Evolutionary conservation across 306 rosid species (phyloP).

Genomic region (Hippophae tibetana): DNA sequence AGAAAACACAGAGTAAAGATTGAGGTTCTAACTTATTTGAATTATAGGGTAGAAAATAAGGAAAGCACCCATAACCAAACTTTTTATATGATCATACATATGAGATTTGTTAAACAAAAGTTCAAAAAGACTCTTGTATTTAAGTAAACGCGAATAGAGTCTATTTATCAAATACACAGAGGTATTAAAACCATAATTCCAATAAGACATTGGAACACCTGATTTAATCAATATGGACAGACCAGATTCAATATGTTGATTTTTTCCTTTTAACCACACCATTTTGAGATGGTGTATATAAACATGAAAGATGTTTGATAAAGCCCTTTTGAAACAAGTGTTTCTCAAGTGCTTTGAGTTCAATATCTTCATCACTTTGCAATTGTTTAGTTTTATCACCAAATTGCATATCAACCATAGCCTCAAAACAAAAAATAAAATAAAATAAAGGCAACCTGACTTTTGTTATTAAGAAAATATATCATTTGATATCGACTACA

Average conservation of each 20-base stretch:
- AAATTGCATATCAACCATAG: not conserved
- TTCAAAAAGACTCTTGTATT: too few relatives aligned
- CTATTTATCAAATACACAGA: not conserved
- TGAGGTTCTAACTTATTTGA: too few relatives aligned
- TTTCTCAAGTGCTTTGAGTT: not conserved
- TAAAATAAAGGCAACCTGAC: not conserved
- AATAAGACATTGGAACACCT: not conserved
- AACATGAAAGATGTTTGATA: not conserved
- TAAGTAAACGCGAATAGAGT: too few relatives aligned
- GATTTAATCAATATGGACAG: not conserved
- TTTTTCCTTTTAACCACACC: not conserved
- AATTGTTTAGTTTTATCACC: not conserved
- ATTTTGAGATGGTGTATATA: not conserved
- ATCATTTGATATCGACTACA: not conserved
- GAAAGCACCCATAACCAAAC: too few relatives aligned
- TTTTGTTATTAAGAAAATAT: not conserved
- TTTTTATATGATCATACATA: too few relatives aligned
- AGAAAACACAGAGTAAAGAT: too few relatives aligned
- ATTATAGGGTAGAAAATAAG: too few relatives aligned
- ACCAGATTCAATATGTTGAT: not conserved
- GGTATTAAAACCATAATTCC: not conserved
- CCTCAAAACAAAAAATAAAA: not conserved
- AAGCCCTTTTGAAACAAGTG: not conserved
- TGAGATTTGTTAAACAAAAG: too few relatives aligned
- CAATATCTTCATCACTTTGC: not conserved